Percentiles rank a stretch among this genome's conserved stretches.
These are phyloP conservation scores for Salix koriyanagi DNA, from an alignment of 345 rosid species.

Conservation along the genomic window DNA sequence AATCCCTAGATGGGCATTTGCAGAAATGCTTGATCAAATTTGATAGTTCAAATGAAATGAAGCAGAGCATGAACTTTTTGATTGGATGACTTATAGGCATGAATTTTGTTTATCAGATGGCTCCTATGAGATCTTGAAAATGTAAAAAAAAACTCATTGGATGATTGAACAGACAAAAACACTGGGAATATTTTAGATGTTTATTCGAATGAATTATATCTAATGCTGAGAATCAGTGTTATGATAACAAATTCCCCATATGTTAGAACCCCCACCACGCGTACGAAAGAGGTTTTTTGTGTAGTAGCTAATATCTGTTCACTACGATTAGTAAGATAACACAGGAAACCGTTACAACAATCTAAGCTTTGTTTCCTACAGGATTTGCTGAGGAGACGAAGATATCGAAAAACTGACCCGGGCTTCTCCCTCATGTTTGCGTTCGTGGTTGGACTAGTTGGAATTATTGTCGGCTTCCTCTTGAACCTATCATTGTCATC, in stretches of 20 bases:
- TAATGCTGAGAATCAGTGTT: background rate
- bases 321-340: background rate
- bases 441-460: constrained; percentile 67
- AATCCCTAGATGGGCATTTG: background rate
- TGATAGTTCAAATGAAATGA: background rate
- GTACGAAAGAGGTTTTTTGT: background rate
- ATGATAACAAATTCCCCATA: background rate
- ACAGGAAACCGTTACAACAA: background rate
- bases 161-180: background rate
- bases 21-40: background rate
- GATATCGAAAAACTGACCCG: constrained; percentile 39
- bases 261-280: background rate
- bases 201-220: background rate
- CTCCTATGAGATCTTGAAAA: background rate
- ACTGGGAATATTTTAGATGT: background rate
- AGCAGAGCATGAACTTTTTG: background rate
- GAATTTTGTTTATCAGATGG: background rate
- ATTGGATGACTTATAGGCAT: background rate
- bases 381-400: constrained; percentile 72
- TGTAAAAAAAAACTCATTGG: background rate
- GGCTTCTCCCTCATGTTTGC: constrained; percentile 77
- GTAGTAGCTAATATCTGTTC: background rate
- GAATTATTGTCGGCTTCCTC: constrained; percentile 71
- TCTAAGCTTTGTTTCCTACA: constrained; percentile 19
- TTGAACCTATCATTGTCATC: constrained; percentile 62